A percentile compares a stretch with the other conserved stretches of the same genome.
Conservation (phyloP, 352 stramenopile species). For the Phytophthora meadii region DNA sequence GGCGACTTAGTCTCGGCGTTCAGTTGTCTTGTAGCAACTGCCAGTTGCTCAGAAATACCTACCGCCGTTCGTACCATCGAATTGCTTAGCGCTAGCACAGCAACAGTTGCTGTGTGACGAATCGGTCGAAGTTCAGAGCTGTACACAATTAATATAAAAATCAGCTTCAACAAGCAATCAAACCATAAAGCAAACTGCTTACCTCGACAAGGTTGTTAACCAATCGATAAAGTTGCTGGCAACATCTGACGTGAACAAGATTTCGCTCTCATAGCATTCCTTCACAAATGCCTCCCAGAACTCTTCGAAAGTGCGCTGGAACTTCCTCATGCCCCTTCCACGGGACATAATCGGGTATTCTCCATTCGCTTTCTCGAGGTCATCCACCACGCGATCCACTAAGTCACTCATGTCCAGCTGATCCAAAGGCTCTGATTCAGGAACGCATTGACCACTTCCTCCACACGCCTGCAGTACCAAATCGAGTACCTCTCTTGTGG, state of each 20-base stretch:
- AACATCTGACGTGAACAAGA: slow-evolving; percentile 77
- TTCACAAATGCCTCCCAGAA: slow-evolving; percentile 85
- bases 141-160: slow-evolving; percentile 9
- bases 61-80: slow-evolving; percentile 63
- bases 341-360: slow-evolving; percentile 76
- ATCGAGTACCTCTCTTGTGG: slow-evolving; percentile 78
- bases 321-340: slow-evolving; percentile 64
- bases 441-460: slow-evolving; percentile 55
- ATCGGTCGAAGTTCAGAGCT: slow-evolving; percentile 86
- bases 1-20: slow-evolving; percentile 57
- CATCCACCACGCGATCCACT: slow-evolving; percentile 67
- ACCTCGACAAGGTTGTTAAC: slow-evolving; percentile 84
- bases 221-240: slow-evolving; percentile 78
- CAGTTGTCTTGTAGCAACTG: slow-evolving; percentile 74
- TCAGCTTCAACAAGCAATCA: slow-evolving; percentile 3
- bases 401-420: slow-evolving; percentile 79
- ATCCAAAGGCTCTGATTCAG: slow-evolving; percentile 57
- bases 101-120: slow-evolving; percentile 81
- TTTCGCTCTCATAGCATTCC: slow-evolving; percentile 83
- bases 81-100: slow-evolving; percentile 69
- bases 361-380: slow-evolving; percentile 66
- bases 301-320: slow-evolving; percentile 67
- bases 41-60: slow-evolving; percentile 66
- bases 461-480: slow-evolving; percentile 83
- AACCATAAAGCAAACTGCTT: neutral